These are phyloP conservation scores for Cyberlindnera galapagoensis DNA, from an alignment of 805 yeast species.

Conservation along the genomic window DNA sequence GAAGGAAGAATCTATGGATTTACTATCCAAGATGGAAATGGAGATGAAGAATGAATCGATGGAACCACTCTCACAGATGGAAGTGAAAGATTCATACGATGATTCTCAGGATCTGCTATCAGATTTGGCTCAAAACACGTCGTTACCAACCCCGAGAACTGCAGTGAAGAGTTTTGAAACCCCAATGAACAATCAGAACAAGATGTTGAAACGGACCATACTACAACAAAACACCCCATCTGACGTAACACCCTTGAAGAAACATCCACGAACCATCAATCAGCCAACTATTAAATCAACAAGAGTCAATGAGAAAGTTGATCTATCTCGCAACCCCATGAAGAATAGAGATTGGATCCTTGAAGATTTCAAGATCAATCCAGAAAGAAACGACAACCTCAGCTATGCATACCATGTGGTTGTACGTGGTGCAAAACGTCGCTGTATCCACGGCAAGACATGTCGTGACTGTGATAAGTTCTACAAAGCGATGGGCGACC, in stretches of 20 bases:
- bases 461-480: constrained; percentile 29
- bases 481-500: constrained; percentile 25
- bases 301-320: constrained; percentile 1
- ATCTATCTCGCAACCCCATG: constrained; percentile 15
- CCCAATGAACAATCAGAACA: not conserved
- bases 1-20: too few relatives aligned
- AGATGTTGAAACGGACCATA: not conserved
- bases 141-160: not conserved
- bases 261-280: not conserved
- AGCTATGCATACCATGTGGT: constrained; percentile 29
- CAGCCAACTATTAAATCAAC: too few relatives aligned
- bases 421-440: constrained; percentile 27
- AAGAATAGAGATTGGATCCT: constrained; percentile 29
- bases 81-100: constrained; percentile 1
- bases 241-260: not conserved
- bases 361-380: constrained; percentile 33
- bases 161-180: not conserved
- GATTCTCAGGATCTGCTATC: constrained; percentile 1
- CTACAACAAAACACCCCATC: not conserved
- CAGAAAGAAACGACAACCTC: constrained; percentile 22
- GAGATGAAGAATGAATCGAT: constrained; percentile 3
- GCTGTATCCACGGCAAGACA: constrained; percentile 29
- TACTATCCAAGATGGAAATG: too few relatives aligned
- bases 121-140: too few relatives aligned
- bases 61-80: not conserved